Evolutionary conservation across 2,329 filamentous ascomycete genomes (phyloP).

Genomic region (Diaporthe citrichinensis): DNA sequence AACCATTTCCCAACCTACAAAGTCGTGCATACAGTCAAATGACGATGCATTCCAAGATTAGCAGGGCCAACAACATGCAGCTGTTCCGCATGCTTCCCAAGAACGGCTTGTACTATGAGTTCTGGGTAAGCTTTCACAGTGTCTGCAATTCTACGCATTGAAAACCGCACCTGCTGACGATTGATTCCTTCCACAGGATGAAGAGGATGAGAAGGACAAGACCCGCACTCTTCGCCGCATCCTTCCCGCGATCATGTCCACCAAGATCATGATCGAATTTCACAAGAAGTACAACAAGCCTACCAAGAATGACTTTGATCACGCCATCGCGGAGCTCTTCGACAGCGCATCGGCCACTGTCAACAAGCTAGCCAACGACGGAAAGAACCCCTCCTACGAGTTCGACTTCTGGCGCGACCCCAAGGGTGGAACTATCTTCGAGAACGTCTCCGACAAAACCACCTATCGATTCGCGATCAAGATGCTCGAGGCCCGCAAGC

Average conservation of each 20-base stretch:
- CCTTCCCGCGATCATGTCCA: not conserved
- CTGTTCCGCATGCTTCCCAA: not conserved
- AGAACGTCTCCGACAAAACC: not conserved
- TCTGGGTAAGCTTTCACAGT: not conserved
- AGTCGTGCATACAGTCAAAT: not conserved
- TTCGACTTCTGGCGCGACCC: not conserved
- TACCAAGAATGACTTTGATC: not conserved
- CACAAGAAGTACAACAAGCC: not conserved
- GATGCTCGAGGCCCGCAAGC: not conserved
- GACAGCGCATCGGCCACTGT: not conserved
- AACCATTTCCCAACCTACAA: not conserved
- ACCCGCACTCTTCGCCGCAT: not conserved
- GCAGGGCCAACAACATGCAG: not conserved
- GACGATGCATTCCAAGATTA: not conserved
- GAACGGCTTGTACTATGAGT: not conserved
- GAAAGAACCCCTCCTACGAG: not conserved
- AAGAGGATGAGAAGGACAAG: not conserved
- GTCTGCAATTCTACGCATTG: accelerated
- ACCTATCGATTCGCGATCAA: not conserved
- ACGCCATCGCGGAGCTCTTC: not conserved
- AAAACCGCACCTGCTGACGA: not conserved
- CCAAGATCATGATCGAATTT: constrained; percentile 1
- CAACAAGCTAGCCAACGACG: not conserved
- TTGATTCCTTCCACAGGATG: not conserved
- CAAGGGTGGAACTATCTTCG: constrained; percentile 4